These are phyloP conservation scores for Mercurialis annua DNA, from an alignment of 345 rosid species.

Conservation along the genomic window DNA sequence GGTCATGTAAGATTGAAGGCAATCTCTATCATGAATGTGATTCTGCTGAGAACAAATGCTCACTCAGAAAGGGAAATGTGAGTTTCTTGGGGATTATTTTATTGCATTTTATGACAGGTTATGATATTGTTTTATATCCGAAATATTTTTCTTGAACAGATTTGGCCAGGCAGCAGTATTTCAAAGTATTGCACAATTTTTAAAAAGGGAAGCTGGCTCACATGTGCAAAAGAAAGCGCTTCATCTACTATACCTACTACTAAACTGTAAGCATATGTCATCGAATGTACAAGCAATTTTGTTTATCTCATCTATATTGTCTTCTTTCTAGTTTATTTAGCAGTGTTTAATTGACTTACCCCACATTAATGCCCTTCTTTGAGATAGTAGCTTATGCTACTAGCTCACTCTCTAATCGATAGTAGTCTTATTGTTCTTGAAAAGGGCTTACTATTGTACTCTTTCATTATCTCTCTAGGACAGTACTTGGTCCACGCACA, in stretches of 20 bases:
- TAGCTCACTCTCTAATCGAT: neutral
- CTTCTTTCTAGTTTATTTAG: neutral
- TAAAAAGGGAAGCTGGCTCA: slow-evolving; percentile 53
- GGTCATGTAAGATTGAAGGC: slow-evolving; percentile 61
- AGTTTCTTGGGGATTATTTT: slow-evolving; percentile 21
- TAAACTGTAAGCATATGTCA: slow-evolving; percentile 57
- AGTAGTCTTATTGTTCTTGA: neutral
- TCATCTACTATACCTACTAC: slow-evolving; percentile 52
- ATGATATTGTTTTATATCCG: neutral
- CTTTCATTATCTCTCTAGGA: neutral
- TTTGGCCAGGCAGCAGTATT: slow-evolving; percentile 45
- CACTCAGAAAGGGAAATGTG: slow-evolving; percentile 64
- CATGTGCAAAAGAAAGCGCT: slow-evolving; percentile 65
- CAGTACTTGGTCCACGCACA: neutral
- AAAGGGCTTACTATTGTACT: neutral
- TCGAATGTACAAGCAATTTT: neutral
- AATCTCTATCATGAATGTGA: slow-evolving; percentile 67
- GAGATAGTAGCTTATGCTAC: neutral
- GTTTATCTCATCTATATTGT: neutral
- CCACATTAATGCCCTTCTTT: neutral
- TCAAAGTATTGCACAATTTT: slow-evolving; percentile 49
- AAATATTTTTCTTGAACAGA: slow-evolving; percentile 35
- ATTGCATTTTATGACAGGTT: neutral
- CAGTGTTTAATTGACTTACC: neutral
- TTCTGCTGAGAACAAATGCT: slow-evolving; percentile 58